phyloP scores from a whole-genome alignment of 352 stramenopile genomes.

The Hyaloperonospora arabidopsidis region DNA sequence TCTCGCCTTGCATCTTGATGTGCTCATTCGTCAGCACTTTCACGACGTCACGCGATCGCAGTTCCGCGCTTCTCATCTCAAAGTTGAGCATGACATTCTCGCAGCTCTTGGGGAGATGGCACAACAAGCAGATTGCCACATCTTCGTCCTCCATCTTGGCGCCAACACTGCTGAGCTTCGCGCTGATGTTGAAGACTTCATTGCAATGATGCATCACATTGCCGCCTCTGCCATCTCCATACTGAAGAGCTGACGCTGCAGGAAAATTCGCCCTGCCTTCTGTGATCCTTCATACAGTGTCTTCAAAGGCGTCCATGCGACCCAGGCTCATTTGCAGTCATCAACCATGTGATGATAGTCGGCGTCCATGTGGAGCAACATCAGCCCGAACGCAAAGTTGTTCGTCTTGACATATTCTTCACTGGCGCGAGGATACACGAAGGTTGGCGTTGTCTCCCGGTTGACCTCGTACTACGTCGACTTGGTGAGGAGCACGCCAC shows the following conservation, averaged over 20 bases:
- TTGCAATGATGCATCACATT: constrained; percentile 10
- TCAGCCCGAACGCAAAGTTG: constrained; percentile 23
- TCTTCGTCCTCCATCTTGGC: constrained; percentile 10
- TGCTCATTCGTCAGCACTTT: constrained; percentile 21
- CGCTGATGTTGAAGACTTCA: constrained; percentile 3
- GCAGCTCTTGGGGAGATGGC: constrained; percentile 1
- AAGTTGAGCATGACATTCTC: constrained; percentile 10
- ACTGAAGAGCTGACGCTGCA: constrained; percentile 16
- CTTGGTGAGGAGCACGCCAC: neutral
- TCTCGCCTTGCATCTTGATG: constrained; percentile 12
- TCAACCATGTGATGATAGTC: constrained; percentile 22
- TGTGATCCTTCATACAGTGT: constrained; percentile 10
- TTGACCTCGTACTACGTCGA: neutral
- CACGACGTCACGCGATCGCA: constrained; percentile 10
- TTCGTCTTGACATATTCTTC: constrained; percentile 14
- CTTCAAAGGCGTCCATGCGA: constrained; percentile 12
- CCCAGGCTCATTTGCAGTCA: constrained; percentile 20
- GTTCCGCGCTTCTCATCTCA: constrained; percentile 14
- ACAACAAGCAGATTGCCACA: constrained; percentile 5
- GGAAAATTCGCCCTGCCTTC: constrained; percentile 20
- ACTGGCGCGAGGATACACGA: neutral
- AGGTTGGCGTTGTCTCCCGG: neutral
- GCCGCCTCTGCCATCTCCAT: constrained; percentile 4
- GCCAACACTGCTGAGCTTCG: constrained; percentile 1
- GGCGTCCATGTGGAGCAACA: constrained; percentile 23